These are phyloP conservation scores for Lactarius hengduanensis DNA, from an alignment of 768 basidiomycete species.

Conservation along the genomic window DNA sequence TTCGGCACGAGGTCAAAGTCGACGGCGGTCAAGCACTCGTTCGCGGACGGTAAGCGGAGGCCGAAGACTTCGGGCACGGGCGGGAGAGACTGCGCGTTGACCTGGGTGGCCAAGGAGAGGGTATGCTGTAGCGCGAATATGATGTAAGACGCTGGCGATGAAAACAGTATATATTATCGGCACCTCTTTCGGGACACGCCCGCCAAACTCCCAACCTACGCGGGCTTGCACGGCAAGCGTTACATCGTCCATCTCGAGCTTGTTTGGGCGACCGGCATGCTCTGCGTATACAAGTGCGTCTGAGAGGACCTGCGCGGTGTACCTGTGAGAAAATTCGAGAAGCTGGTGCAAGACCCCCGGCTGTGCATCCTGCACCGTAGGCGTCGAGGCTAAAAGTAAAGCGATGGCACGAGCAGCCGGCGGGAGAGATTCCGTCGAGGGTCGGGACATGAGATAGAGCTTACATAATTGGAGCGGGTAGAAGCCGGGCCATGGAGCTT, in stretches of 20 bases:
- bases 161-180: background rate
- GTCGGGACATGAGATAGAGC: constrained; percentile 40
- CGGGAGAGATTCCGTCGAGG: constrained; percentile 58
- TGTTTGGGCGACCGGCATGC: constrained; percentile 74
- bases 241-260: constrained; percentile 82
- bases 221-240: constrained; percentile 81
- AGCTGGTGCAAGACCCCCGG: constrained; percentile 85
- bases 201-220: constrained; percentile 91
- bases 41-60: constrained; percentile 66
- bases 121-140: constrained; percentile 52
- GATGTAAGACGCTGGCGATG: background rate
- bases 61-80: constrained; percentile 88
- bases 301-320: constrained; percentile 77
- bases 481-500: background rate
- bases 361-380: constrained; percentile 81
- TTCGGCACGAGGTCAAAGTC: constrained; percentile 88
- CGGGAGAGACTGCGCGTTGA: constrained; percentile 77
- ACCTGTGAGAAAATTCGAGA: constrained; percentile 82
- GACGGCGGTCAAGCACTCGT: constrained; percentile 73
- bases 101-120: constrained; percentile 77
- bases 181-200: constrained; percentile 87
- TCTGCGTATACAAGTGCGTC: constrained; percentile 88
- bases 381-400: constrained; percentile 77
- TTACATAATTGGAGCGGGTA: constrained; percentile 6
- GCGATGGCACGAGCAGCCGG: constrained; percentile 84